Evolutionary conservation across 345 rosid genomes (phyloP).

Genomic region (Rubroshorea leprosula): DNA sequence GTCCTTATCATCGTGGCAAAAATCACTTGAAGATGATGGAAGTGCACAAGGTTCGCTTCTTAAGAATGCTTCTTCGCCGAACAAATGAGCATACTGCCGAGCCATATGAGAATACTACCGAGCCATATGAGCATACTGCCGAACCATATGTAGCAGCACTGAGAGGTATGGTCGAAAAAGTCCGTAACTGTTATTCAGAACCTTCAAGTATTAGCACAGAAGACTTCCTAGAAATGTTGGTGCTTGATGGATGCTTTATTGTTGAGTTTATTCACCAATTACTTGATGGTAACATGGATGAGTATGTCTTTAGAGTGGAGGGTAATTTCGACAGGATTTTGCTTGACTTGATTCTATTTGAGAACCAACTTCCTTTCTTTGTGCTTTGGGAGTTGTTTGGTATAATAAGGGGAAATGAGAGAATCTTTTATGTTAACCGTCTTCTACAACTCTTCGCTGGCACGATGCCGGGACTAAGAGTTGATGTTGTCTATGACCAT

Average conservation of each 20-base stretch:
- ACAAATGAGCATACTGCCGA: neutral
- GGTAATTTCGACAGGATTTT: neutral
- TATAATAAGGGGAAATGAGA: neutral
- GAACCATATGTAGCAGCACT: neutral
- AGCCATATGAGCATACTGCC: no score
- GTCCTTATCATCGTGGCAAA: conserved; percentile 20
- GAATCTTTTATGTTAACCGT: neutral
- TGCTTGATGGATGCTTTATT: conserved; percentile 26
- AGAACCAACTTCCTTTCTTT: conserved; percentile 20
- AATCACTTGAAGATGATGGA: conserved; percentile 12
- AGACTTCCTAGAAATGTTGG: conserved; percentile 28
- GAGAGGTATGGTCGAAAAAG: conserved; percentile 15
- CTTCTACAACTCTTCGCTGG: neutral
- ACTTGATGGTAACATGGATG: neutral
- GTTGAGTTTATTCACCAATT: conserved; percentile 13
- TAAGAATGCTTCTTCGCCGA: conserved; percentile 8
- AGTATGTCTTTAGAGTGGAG: neutral
- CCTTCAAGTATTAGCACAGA: neutral
- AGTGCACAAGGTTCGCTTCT: conserved; percentile 14
- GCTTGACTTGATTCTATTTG: conserved; percentile 14
- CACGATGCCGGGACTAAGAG: neutral
- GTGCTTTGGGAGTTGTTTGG: conserved; percentile 11
- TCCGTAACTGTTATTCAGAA: conserved; percentile 19
- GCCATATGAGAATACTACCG: no score
- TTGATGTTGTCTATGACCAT: neutral